Evolutionary conservation across 192 early-diverging fungal genomes (phyloP).

Genomic region (Coemansia sp.): DNA sequence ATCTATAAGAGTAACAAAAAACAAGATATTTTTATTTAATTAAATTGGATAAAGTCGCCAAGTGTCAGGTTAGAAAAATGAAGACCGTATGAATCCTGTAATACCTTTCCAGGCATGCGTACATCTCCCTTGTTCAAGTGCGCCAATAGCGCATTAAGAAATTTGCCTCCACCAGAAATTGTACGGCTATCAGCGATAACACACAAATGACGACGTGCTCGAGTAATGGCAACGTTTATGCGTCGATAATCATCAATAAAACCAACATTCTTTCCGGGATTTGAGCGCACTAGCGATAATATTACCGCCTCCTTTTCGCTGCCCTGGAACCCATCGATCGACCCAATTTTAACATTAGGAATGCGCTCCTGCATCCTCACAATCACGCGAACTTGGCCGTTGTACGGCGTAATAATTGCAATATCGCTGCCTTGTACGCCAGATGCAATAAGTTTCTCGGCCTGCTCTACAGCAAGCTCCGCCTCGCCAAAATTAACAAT

Average conservation of each 20-base stretch:
- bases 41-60: no score
- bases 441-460: conserved; percentile 60
- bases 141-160: conserved; percentile 25
- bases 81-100: no score
- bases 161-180: conserved; percentile 36
- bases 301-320: conserved; percentile 87
- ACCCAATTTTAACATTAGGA: conserved; percentile 73
- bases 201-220: conserved; percentile 80
- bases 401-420: conserved; percentile 86
- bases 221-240: conserved; percentile 87
- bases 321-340: conserved; percentile 90
- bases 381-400: conserved; percentile 67
- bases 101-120: neutral
- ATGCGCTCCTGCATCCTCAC: conserved; percentile 54
- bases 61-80: no score
- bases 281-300: conserved; percentile 77
- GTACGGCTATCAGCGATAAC: conserved; percentile 77
- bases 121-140: neutral
- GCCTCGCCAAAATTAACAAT: conserved; percentile 80
- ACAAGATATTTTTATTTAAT: no score
- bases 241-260: conserved; percentile 80
- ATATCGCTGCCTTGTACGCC: conserved; percentile 67
- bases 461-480: conserved; percentile 60
- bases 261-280: conserved; percentile 72
- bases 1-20: no score